A percentile compares a stretch with the other conserved stretches of the same genome.
phyloP scores from a whole-genome alignment of 768 basidiomycete genomes.

The Lanmaoa pseudosensibilis region DNA sequence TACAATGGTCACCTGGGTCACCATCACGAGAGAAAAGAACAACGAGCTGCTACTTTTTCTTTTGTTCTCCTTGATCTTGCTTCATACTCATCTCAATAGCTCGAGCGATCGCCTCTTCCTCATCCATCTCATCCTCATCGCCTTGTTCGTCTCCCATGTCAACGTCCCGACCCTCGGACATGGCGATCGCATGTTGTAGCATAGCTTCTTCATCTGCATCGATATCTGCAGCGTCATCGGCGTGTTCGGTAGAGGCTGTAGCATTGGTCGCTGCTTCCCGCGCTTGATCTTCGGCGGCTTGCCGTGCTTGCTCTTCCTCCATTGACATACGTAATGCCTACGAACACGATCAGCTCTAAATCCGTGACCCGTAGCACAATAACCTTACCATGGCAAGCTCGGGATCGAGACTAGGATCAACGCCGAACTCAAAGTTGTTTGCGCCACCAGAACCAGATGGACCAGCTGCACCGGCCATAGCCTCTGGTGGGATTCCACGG shows the following conservation, averaged over 20 bases:
- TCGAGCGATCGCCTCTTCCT: constrained; percentile 86
- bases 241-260: constrained; percentile 21
- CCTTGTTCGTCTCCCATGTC: constrained; percentile 50
- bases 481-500: constrained; percentile 66
- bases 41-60: constrained; percentile 26
- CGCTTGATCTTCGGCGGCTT: constrained; percentile 46
- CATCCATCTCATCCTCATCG: constrained; percentile 71
- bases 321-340: constrained; percentile 97
- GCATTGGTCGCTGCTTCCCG: constrained; percentile 30
- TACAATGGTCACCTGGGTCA: constrained; percentile 1
- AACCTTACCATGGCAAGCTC: constrained; percentile 89
- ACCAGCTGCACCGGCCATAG: constrained; percentile 52
- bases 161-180: constrained; percentile 62
- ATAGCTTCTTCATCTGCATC: constrained; percentile 79
- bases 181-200: constrained; percentile 71
- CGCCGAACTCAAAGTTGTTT: constrained; percentile 78
- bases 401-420: constrained; percentile 94
- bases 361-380: not conserved
- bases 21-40: not conserved
- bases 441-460: constrained; percentile 48
- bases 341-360: not conserved
- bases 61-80: constrained; percentile 49
- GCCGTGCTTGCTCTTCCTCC: constrained; percentile 88
- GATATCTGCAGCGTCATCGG: constrained; percentile 40
- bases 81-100: constrained; percentile 96